These are phyloP conservation scores for Amanita subjunquillea DNA, from an alignment of 768 basidiomycete species.

Conservation along the genomic window DNA sequence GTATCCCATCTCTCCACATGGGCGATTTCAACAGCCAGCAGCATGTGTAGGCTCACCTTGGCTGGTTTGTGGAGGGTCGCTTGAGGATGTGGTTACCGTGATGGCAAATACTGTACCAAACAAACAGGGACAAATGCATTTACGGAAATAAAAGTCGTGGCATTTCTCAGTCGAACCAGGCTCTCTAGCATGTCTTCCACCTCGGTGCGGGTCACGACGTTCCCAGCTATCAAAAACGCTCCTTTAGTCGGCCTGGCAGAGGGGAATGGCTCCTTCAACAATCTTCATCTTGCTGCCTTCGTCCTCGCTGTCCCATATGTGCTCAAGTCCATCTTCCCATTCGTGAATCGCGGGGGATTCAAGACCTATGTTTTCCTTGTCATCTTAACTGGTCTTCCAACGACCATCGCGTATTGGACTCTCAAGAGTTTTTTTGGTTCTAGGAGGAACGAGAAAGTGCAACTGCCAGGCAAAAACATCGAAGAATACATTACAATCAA, in stretches of 20 bases:
- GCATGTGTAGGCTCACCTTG: neutral
- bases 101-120: neutral
- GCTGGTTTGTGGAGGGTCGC: neutral
- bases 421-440: slow-evolving; percentile 74
- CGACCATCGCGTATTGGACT: slow-evolving; percentile 83
- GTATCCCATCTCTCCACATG: neutral
- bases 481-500: slow-evolving; percentile 89
- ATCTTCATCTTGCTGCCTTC: slow-evolving; percentile 65
- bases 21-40: neutral
- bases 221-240: slow-evolving; percentile 76
- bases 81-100: neutral
- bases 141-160: slow-evolving; percentile 1
- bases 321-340: slow-evolving; percentile 70
- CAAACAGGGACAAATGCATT: slow-evolving; percentile 5
- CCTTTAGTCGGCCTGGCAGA: slow-evolving; percentile 75
- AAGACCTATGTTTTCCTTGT: slow-evolving; percentile 80
- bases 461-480: slow-evolving; percentile 75
- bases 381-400: slow-evolving; percentile 62
- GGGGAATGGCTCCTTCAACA: slow-evolving; percentile 80
- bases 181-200: slow-evolving; percentile 24
- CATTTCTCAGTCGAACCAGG: neutral
- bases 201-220: slow-evolving; percentile 52
- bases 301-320: slow-evolving; percentile 78
- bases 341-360: slow-evolving; percentile 78
- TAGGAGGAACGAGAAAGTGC: slow-evolving; percentile 78